phyloP scores from a whole-genome alignment of 2,329 filamentous ascomycete genomes.

The Purpureocillium lavendulum region DNA sequence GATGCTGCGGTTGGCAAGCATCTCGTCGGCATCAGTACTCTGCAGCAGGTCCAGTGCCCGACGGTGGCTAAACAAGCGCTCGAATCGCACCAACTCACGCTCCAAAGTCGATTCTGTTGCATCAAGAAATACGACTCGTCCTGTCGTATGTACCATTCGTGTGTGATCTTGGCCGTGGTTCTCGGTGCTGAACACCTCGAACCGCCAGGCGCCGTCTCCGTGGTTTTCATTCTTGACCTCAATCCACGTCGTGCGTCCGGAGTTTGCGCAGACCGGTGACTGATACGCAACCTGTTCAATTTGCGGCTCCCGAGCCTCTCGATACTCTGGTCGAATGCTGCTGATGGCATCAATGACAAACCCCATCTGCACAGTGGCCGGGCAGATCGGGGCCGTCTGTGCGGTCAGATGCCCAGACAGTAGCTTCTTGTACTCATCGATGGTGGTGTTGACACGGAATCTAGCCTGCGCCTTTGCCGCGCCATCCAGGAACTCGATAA shows the following conservation, averaged over 20 bases:
- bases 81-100: slow-evolving; percentile 1
- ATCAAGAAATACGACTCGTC: neutral
- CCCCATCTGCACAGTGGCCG: slow-evolving; percentile 23
- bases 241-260: slow-evolving; percentile 17
- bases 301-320: slow-evolving; percentile 13
- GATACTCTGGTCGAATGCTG: slow-evolving; percentile 19
- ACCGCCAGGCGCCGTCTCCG: neutral
- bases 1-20: slow-evolving; percentile 24
- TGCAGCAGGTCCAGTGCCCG: slow-evolving; percentile 20
- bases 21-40: slow-evolving; percentile 17
- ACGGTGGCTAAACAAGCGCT: slow-evolving; percentile 19
- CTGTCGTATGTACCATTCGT: slow-evolving; percentile 1
- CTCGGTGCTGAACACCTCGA: slow-evolving; percentile 1
- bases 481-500: neutral
- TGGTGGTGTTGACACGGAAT: slow-evolving; percentile 33
- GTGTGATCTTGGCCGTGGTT: neutral
- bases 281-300: slow-evolving; percentile 21
- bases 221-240: slow-evolving; percentile 10
- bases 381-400: slow-evolving; percentile 27
- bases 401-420: slow-evolving; percentile 30
- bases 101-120: neutral
- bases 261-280: slow-evolving; percentile 6
- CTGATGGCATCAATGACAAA: slow-evolving; percentile 21
- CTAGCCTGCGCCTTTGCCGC: slow-evolving; percentile 9
- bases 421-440: slow-evolving; percentile 21